Conservation (phyloP, 2,329 filamentous ascomycete species). For the Falciphora oryzae region DNA sequence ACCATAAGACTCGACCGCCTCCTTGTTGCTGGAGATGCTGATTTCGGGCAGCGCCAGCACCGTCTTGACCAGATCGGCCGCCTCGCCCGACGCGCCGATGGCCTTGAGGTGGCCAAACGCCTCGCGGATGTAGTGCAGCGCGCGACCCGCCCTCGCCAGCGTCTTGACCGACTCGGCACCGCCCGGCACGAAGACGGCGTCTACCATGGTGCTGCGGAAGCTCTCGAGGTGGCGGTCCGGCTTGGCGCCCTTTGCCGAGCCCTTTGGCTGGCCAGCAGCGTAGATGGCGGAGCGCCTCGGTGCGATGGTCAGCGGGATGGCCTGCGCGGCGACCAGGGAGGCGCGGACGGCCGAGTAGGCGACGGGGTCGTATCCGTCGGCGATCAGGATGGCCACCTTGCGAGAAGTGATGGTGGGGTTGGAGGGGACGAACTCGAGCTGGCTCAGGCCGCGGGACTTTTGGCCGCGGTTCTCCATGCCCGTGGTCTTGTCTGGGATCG, state of each 20-base stretch:
- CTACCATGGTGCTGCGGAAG: slow-evolving; percentile 75
- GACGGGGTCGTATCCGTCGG: slow-evolving; percentile 66
- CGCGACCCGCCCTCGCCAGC: slow-evolving; percentile 64
- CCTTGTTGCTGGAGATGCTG: slow-evolving; percentile 34
- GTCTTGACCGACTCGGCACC: slow-evolving; percentile 58
- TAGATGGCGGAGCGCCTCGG: slow-evolving; percentile 61
- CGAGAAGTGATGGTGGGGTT: slow-evolving; percentile 64
- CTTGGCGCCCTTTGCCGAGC: slow-evolving; percentile 42
- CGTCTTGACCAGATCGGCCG: slow-evolving; percentile 52
- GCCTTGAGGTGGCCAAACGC: slow-evolving; percentile 78
- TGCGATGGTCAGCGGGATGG: slow-evolving; percentile 68
- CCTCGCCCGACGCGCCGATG: slow-evolving; percentile 71
- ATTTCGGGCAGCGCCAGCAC: slow-evolving; percentile 40
- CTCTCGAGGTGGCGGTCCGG: slow-evolving; percentile 78
- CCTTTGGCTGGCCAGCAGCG: slow-evolving; percentile 38
- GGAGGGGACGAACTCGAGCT: slow-evolving; percentile 59
- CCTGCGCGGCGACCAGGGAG: slow-evolving; percentile 55
- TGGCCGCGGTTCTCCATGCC: slow-evolving; percentile 57
- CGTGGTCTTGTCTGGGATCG: slow-evolving; percentile 45
- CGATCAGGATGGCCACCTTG: slow-evolving; percentile 68
- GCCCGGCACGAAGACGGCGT: slow-evolving; percentile 71
- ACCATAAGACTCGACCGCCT: slow-evolving; percentile 64
- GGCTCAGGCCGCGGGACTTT: slow-evolving; percentile 61
- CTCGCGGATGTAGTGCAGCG: slow-evolving; percentile 71
- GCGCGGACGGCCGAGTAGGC: slow-evolving; percentile 61